Evolutionary conservation across 768 basidiomycete species (phyloP).

Genomic region (Filobasidium wieringae): DNA sequence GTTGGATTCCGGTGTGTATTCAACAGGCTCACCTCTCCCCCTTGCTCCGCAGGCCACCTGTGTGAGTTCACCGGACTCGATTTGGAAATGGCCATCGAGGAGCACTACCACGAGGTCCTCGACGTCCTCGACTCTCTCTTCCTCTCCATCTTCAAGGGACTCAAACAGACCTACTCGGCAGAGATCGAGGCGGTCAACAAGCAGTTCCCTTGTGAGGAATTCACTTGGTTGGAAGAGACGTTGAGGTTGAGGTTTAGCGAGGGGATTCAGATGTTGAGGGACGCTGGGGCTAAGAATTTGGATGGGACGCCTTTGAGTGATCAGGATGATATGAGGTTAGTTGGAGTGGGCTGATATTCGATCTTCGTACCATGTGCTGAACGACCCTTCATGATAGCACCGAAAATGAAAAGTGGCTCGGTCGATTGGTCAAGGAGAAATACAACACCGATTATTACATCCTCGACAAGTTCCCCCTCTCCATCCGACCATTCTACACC

Average conservation of each 20-base stretch:
- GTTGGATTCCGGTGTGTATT: background rate
- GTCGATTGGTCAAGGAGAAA: conserved; percentile 76
- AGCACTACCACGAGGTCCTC: conserved; percentile 96
- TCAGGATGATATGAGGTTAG: conserved; percentile 69
- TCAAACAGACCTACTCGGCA: conserved; percentile 60
- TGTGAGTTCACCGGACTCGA: conserved; percentile 98
- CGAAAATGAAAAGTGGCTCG: conserved; percentile 87
- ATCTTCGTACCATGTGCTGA: background rate
- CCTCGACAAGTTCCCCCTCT: conserved; percentile 96
- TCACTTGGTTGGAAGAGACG: conserved; percentile 86
- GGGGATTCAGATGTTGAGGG: conserved; percentile 73
- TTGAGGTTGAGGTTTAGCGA: conserved; percentile 73
- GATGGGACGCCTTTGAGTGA: conserved; percentile 45
- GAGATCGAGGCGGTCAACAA: conserved; percentile 71
- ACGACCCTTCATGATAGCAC: conserved; percentile 52
- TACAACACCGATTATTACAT: conserved; percentile 98
- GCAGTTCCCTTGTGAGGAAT: conserved; percentile 92
- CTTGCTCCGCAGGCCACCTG: conserved; percentile 55
- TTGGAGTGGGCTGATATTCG: background rate
- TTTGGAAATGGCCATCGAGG: conserved; percentile 97
- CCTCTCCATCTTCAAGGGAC: conserved; percentile 69
- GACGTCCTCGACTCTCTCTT: conserved; percentile 81
- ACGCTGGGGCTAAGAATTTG: conserved; percentile 50
- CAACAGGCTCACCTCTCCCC: too few species aligned
- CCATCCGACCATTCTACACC: conserved; percentile 93